Conservation (phyloP, 805 yeast genomes). For the Cyberlindnera galapagoensis region DNA sequence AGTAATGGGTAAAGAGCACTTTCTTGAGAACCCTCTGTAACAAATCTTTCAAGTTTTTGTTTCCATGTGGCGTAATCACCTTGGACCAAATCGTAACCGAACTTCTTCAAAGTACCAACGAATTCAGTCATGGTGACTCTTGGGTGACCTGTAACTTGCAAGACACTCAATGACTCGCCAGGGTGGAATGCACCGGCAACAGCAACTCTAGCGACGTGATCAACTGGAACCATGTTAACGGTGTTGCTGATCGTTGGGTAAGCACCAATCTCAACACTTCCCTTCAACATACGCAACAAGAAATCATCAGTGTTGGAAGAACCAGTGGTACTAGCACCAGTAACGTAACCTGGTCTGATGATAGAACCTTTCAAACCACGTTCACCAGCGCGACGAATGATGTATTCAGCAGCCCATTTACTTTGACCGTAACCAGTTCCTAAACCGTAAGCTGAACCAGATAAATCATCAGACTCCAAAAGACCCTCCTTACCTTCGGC, state of each 20-base stretch:
- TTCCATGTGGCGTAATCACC: constrained; percentile 79
- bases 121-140: constrained; percentile 75
- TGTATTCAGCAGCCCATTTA: constrained; percentile 94
- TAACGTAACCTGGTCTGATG: constrained; percentile 93
- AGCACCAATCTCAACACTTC: constrained; percentile 80
- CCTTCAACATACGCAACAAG: constrained; percentile 89
- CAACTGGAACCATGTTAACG: constrained; percentile 96
- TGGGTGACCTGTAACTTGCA: constrained; percentile 98
- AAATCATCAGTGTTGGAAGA: constrained; percentile 95
- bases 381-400: constrained; percentile 82
- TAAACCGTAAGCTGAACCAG: constrained; percentile 76
- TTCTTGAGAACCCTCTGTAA: constrained; percentile 66
- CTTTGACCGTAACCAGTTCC: constrained; percentile 96
- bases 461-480: constrained; percentile 74
- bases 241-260: constrained; percentile 82
- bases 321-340: constrained; percentile 81
- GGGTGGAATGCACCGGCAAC: constrained; percentile 81
- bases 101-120: constrained; percentile 54
- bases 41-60: constrained; percentile 63
- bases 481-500: constrained; percentile 66
- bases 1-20: constrained; percentile 88
- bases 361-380: constrained; percentile 84
- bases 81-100: constrained; percentile 64
- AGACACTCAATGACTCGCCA: constrained; percentile 52
- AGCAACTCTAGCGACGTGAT: constrained; percentile 91